A percentile compares a stretch with the other conserved stretches of the same genome.
phyloP scores from a whole-genome alignment of 139 green algal species.

The Parachlorella kessleri region DNA sequence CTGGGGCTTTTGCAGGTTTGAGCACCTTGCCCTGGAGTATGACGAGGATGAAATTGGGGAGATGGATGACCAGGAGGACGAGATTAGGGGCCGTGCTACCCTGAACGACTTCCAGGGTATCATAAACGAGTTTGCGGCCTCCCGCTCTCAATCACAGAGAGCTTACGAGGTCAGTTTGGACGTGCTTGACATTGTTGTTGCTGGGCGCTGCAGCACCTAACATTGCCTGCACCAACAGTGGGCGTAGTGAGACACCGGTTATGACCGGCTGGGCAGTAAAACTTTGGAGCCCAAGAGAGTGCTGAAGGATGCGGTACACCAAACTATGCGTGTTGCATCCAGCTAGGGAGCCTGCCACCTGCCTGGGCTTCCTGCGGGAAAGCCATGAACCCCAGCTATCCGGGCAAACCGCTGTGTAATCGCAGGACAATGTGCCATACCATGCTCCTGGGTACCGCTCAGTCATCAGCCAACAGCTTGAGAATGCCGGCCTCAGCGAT shows the following conservation, averaged over 20 bases:
- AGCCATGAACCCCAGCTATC: no score
- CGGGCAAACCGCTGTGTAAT: no score
- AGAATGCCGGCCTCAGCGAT: slow-evolving; percentile 31
- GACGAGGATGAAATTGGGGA: slow-evolving; percentile 76
- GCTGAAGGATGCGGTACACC: no score
- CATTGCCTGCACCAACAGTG: no score
- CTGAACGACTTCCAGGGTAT: slow-evolving; percentile 5
- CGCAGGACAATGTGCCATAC: slow-evolving; percentile 21
- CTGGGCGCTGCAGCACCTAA: no score
- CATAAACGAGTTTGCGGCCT: not conserved
- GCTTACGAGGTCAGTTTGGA: not conserved
- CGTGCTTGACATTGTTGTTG: no score
- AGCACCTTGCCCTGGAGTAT: slow-evolving; percentile 73
- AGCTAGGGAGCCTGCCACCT: no score
- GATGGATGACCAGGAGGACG: slow-evolving; percentile 54
- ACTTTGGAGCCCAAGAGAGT: no score
- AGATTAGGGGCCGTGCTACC: slow-evolving; percentile 35
- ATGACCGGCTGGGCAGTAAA: no score
- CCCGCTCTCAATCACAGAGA: not conserved
- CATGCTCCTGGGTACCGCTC: not conserved
- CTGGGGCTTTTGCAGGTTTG: slow-evolving; percentile 60
- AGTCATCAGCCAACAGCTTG: slow-evolving; percentile 30
- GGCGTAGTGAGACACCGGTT: no score
- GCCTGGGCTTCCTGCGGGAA: no score
- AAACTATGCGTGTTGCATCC: no score